phyloP scores from a whole-genome alignment of 1,284 basidiomycete genomes.

The Porogramme epimiltina region DNA sequence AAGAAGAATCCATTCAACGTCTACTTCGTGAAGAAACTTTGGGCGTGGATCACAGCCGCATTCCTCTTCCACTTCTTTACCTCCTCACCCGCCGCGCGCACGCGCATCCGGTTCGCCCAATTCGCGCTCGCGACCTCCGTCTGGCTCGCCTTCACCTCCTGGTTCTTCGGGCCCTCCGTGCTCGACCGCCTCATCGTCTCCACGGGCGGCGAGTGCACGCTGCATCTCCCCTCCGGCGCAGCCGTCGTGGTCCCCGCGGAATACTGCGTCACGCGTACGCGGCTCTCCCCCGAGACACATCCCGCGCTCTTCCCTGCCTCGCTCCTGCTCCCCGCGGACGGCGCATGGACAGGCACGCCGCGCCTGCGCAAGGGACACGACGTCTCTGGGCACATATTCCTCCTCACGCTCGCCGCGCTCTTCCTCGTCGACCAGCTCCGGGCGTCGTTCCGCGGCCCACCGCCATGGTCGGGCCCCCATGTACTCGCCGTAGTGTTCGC shows the following conservation, averaged over 20 bases:
- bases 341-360: slow-evolving; percentile 51
- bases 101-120: slow-evolving; percentile 48
- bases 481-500: slow-evolving; percentile 47
- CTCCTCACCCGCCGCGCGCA: slow-evolving; percentile 46
- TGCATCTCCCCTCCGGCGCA: slow-evolving; percentile 60
- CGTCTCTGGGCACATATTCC: slow-evolving; percentile 92
- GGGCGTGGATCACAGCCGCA: slow-evolving; percentile 85
- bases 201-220: slow-evolving; percentile 83
- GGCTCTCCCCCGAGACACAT: slow-evolving; percentile 62
- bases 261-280: slow-evolving; percentile 56
- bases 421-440: slow-evolving; percentile 80
- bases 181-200: slow-evolving; percentile 74
- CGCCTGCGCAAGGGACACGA: slow-evolving; percentile 84
- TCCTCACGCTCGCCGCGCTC: slow-evolving; percentile 83
- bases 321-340: slow-evolving; percentile 35
- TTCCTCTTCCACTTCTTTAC: slow-evolving; percentile 65
- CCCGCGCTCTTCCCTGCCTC: slow-evolving; percentile 62
- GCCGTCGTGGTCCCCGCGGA: slow-evolving; percentile 56
- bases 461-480: slow-evolving; percentile 44
- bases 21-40: slow-evolving; percentile 87
- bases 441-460: slow-evolving; percentile 40
- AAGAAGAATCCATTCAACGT: slow-evolving; percentile 86
- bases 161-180: slow-evolving; percentile 92
- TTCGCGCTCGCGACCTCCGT: slow-evolving; percentile 67
- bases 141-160: slow-evolving; percentile 81